Base-by-base conservation (phyloP, 495 filamentous ascomycete species). In the Penicillium salamii region DNA sequence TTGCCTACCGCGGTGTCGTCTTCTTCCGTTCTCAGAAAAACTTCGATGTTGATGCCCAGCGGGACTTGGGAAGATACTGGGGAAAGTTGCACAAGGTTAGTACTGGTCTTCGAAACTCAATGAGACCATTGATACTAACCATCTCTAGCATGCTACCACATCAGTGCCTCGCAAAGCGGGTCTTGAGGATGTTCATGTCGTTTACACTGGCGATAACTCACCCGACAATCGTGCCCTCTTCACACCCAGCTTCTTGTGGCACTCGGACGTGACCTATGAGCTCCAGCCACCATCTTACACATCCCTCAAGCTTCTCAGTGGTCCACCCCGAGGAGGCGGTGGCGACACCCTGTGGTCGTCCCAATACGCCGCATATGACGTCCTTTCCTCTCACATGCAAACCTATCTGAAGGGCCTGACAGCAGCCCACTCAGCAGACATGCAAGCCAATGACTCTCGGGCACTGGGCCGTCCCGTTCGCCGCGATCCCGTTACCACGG, bases 201-300 rank as follows among this genome's bases (percentile, higher is more conserved):
- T 89, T 14, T 88, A 78, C 38, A 75, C 79, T 1, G 82, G 82
- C 31, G 82, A 83, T 49, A 82, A 83, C 34, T 78, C 79, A 39
- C 73, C 74, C 41, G 83, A 82, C 62, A 82, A 86, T 49, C 67
- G 80, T 43, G 70, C 74, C 26, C 39, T 72, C 47, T 67, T 75
- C 58, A 54, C 77, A 43, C 69, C 74, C 29, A 61, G 75, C 62
- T 72, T 86, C 66, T 46, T 83, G 8, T 85, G 81, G 80, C 82
- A 86, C 52, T 78, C 81, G 26, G 82, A 86, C 58, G 83, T 85
- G 7, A 86, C 86, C 0, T 89, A 88, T 45, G 88, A 91, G 62
- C 66, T 84, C 28, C 87, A 90, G 58, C 86, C 88, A n/a, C 87
- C 86, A 2, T 85, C 83, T 2, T 88, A 88, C 59, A 90, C 87